Evolutionary conservation across 345 rosid species (phyloP).

Genomic region (Camelina hispida): DNA sequence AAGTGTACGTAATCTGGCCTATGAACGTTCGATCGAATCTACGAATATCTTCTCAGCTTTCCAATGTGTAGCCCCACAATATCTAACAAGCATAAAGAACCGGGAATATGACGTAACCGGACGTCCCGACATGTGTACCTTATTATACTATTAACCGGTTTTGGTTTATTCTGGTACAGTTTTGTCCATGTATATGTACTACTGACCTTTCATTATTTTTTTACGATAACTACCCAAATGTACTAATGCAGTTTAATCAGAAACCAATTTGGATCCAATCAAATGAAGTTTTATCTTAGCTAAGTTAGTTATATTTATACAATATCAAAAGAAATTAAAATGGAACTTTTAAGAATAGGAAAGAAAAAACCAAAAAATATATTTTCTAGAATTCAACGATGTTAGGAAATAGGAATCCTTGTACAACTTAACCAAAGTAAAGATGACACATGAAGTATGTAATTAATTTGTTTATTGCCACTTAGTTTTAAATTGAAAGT

Average conservation of each 20-base stretch:
- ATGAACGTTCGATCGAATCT: conserved; percentile 30
- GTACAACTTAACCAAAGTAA: too few relatives aligned
- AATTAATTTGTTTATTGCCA: too few relatives aligned
- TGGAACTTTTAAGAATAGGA: too few relatives aligned
- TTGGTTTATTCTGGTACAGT: conserved; percentile 15
- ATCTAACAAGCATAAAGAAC: conserved; percentile 31
- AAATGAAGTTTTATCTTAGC: too few relatives aligned
- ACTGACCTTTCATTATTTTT: too few relatives aligned
- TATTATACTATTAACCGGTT: conserved; percentile 2
- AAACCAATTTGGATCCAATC: neutral
- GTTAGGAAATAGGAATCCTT: too few relatives aligned
- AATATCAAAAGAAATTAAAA: neutral
- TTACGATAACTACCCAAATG: neutral
- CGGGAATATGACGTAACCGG: conserved; percentile 17
- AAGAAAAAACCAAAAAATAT: too few relatives aligned
- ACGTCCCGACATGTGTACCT: conserved; percentile 10
- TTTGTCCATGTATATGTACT: too few relatives aligned
- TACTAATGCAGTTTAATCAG: neutral
- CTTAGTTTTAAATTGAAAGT: too few relatives aligned
- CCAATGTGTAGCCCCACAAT: conserved; percentile 24
- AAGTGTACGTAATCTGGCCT: conserved; percentile 12
- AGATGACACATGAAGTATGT: neutral
- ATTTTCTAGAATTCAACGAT: too few relatives aligned
- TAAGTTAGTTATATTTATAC: neutral
- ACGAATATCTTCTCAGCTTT: conserved; percentile 32